Conservation (phyloP, 768 basidiomycete species). For the Dentipellis sp. region DNA sequence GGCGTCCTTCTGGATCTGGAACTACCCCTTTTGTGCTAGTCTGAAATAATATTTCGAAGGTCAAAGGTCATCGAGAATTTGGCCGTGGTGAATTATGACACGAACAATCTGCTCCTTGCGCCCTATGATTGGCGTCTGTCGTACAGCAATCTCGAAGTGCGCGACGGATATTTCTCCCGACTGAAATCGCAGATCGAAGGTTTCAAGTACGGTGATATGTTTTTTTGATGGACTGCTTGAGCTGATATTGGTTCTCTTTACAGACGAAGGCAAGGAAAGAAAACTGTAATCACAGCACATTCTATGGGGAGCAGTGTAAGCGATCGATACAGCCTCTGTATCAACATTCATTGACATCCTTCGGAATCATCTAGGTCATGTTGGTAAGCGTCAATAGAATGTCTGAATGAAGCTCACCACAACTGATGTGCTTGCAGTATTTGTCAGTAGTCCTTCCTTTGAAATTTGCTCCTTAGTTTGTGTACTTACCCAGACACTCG, state of each 20-base stretch:
- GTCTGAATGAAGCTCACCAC: not conserved
- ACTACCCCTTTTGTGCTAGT: not conserved
- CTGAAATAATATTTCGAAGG: slow-evolving; percentile 29
- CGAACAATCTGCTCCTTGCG: slow-evolving; percentile 76
- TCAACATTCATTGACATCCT: not conserved
- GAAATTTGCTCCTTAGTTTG: not conserved
- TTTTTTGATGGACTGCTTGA: not conserved
- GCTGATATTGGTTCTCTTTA: not conserved
- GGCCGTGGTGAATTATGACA: slow-evolving; percentile 88
- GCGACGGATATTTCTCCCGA: slow-evolving; percentile 83
- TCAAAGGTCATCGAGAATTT: slow-evolving; percentile 92
- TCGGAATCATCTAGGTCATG: slow-evolving; percentile 25
- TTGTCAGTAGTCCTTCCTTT: slow-evolving; percentile 48
- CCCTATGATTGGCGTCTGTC: slow-evolving; percentile 90
- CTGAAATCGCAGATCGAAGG: slow-evolving; percentile 78
- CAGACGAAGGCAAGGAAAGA: slow-evolving; percentile 63
- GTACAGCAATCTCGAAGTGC: slow-evolving; percentile 84
- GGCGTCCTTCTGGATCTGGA: slow-evolving; percentile 6
- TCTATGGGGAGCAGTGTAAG: slow-evolving; percentile 79
- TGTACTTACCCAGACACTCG: not conserved
- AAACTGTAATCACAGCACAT: slow-evolving; percentile 77
- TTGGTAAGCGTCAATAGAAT: slow-evolving; percentile 29
- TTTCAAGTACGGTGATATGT: slow-evolving; percentile 38
- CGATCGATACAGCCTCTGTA: slow-evolving; percentile 1
- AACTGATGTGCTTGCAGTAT: slow-evolving; percentile 40